Conservation (phyloP, 2,329 filamentous ascomycete species). For the Fusarium sarcochroum region DNA sequence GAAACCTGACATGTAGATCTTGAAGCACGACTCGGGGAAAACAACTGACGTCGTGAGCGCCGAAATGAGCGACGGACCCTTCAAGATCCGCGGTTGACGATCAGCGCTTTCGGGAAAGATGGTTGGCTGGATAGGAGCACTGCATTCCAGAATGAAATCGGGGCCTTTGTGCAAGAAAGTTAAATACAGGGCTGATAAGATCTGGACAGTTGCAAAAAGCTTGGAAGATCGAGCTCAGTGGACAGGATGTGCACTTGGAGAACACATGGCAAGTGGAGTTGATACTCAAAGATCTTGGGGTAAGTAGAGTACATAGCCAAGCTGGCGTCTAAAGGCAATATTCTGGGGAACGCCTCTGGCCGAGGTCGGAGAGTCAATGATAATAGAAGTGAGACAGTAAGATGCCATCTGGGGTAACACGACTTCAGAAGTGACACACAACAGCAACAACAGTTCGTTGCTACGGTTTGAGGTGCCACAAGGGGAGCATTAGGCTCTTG, state of each 20-base stretch:
- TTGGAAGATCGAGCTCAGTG: constrained; percentile 18
- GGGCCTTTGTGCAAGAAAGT: not conserved
- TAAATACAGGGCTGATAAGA: constrained; percentile 19
- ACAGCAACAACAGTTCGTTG: constrained; percentile 25
- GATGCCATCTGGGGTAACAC: constrained; percentile 24
- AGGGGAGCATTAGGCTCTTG: not conserved
- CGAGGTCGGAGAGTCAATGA: constrained; percentile 28
- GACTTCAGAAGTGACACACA: constrained; percentile 17
- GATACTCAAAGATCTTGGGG: constrained; percentile 13
- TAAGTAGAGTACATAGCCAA: not conserved
- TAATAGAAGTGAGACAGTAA: constrained; percentile 32
- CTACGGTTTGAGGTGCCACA: constrained; percentile 19
- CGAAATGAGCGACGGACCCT: constrained; percentile 21
- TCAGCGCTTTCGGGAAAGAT: constrained; percentile 12
- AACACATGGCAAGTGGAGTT: constrained; percentile 43
- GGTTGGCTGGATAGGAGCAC: constrained; percentile 18
- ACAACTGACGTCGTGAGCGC: constrained; percentile 27
- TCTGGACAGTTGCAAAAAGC: not conserved
- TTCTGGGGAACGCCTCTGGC: constrained; percentile 1
- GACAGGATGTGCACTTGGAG: constrained; percentile 5
- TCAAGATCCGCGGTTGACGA: constrained; percentile 20
- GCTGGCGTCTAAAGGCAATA: not conserved
- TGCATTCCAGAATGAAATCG: constrained; percentile 34
- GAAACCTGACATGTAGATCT: constrained; percentile 31
- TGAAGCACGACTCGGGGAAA: constrained; percentile 20